A percentile compares a stretch with the other conserved stretches of the same genome.
These are phyloP conservation scores for Diaporthe citri DNA, from an alignment of 2,329 filamentous ascomycete genomes.

Conservation along the genomic window DNA sequence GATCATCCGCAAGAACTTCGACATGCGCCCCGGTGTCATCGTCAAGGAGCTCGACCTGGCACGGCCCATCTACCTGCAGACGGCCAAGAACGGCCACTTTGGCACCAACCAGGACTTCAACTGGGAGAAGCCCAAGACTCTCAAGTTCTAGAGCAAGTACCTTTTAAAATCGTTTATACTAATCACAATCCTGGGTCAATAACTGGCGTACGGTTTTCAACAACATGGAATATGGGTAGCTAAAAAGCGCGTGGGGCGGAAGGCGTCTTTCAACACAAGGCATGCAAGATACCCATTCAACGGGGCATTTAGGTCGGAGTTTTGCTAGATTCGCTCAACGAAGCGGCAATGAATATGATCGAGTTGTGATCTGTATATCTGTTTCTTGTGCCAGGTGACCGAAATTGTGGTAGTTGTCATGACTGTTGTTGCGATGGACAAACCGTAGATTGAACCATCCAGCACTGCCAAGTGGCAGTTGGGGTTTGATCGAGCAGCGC, in stretches of 20 bases:
- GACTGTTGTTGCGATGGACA: no score
- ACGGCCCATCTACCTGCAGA: slow-evolving; percentile 98
- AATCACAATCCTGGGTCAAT: slow-evolving; percentile 39
- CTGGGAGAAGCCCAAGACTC: slow-evolving; percentile 98
- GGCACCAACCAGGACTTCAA: slow-evolving; percentile 94
- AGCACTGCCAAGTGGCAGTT: not conserved
- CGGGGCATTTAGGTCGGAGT: slow-evolving; percentile 35
- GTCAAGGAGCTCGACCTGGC: slow-evolving; percentile 96
- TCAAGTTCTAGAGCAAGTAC: slow-evolving; percentile 79
- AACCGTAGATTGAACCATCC: no score
- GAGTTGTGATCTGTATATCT: not conserved
- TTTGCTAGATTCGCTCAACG: slow-evolving; percentile 35
- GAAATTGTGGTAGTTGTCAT: no score
- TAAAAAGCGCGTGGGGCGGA: slow-evolving; percentile 36
- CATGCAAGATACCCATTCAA: slow-evolving; percentile 37
- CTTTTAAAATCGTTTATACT: slow-evolving; percentile 31
- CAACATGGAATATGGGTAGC: slow-evolving; percentile 36
- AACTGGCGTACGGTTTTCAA: slow-evolving; percentile 53
- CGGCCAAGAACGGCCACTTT: slow-evolving; percentile 99
- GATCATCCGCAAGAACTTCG: slow-evolving; percentile 97
- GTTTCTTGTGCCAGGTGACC: not conserved
- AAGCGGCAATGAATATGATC: slow-evolving; percentile 29
- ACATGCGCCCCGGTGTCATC: slow-evolving; percentile 97
- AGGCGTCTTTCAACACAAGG: slow-evolving; percentile 52
- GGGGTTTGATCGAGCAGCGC: not conserved